Base-by-base conservation (phyloP, 345 rosid species). In the Excoecaria cochinchinensis region DNA sequence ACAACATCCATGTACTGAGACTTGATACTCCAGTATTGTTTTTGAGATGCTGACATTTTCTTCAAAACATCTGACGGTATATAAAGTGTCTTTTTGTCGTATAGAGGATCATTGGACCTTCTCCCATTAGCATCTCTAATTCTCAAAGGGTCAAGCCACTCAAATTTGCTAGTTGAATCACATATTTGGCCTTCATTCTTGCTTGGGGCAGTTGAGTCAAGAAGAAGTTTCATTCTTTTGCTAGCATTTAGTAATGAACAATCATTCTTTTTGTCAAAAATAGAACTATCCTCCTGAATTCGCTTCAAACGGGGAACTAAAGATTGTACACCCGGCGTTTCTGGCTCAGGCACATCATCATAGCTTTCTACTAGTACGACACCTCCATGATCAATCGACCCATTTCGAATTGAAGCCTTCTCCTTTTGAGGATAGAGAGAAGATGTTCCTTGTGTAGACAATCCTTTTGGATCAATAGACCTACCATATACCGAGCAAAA, bases 21-120 rank as follows among this genome's bases (percentile, higher is more conserved):
- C 84, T 95, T 95, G 78, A 88, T 79, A 69, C 78, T 86, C 99
- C 99, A 92, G 72, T 95, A 92, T 76, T 95, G 99, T 81, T 89
- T 92, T 73, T 91, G 99, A 62, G 97, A 90, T 1, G 97, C 97
- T 53, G 99, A 86, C 97, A 95, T 88, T 77, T 87, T 95, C 78
- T 85, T 86, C 66, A 90, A 84, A 61, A 80, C 87, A 74, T 91
- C 97, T 13, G 90, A 80, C 61, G 97, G 94, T 78, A 95, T 87
- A 74, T 86, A 88, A 71, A 92, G 89, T n/a, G 97, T 89, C 83
- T 82, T 87, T 77, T 81, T 90, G 74, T 95, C 91, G 50, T 85
- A 92, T 77, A 91, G 92, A 47, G 97, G 89, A 85, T 95, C 91
- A 58, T 72, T 78, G 67, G 97, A 95, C 60, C 91, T 84, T 81